phyloP scores from a whole-genome alignment of 2,329 filamentous ascomycete species.

The Fonsecaea pugnacius region DNA sequence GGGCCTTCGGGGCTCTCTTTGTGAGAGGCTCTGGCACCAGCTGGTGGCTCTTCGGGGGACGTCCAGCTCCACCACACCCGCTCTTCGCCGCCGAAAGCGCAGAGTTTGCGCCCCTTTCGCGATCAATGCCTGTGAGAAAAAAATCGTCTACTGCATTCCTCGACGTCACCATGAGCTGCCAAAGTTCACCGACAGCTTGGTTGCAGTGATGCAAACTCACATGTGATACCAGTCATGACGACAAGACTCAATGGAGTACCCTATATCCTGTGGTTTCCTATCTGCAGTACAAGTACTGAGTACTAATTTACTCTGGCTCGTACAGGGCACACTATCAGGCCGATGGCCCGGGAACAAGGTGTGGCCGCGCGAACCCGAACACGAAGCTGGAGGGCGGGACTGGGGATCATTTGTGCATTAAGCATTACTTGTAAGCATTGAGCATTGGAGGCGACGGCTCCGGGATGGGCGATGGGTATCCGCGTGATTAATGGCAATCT shows the following conservation, averaged over 20 bases:
- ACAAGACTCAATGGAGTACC: neutral
- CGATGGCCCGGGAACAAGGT: neutral
- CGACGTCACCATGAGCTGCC: constrained; percentile 11
- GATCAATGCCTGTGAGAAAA: constrained; percentile 1
- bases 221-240: neutral
- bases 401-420: neutral
- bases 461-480: constrained; percentile 2
- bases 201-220: constrained; percentile 9
- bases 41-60: neutral
- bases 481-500: constrained; percentile 11
- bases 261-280: no score
- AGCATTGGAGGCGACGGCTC: neutral
- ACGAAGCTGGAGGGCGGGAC: neutral
- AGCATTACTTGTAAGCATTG: neutral
- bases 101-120: neutral
- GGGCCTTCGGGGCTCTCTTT: constrained; percentile 4
- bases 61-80: neutral
- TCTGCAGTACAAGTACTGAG: no score
- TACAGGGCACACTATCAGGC: neutral
- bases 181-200: neutral
- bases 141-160: neutral
- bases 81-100: neutral
- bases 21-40: constrained; percentile 11
- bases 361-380: neutral
- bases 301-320: neutral